Conservation (phyloP, 2,329 filamentous ascomycete species). For the Fusarium annulatum region DNA sequence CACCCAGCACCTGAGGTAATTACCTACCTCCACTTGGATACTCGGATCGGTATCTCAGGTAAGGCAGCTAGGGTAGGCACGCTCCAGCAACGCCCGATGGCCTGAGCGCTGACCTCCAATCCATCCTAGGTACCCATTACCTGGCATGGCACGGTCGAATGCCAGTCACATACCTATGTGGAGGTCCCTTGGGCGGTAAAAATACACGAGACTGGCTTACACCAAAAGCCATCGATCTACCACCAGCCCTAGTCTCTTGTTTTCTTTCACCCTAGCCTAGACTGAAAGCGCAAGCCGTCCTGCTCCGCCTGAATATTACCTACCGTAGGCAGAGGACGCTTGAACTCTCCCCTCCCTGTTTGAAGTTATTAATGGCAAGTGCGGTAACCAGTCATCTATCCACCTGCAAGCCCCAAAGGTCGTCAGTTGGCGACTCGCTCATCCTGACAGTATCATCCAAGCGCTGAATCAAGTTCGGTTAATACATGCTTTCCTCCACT, state of each 20-base stretch:
- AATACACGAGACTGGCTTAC: neutral
- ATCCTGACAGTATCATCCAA: slow-evolving; percentile 12
- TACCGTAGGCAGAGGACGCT: neutral
- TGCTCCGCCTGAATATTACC: slow-evolving; percentile 2
- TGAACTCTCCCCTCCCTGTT: neutral
- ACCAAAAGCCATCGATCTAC: neutral
- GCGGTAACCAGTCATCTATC: slow-evolving; percentile 9
- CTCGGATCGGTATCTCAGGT: neutral
- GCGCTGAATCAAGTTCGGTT: slow-evolving; percentile 12
- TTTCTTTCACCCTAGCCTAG: neutral
- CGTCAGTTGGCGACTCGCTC: slow-evolving; percentile 10
- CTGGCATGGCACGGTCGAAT: neutral
- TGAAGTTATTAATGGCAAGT: slow-evolving; percentile 3
- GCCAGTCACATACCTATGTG: neutral
- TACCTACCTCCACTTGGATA: neutral
- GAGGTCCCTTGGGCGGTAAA: neutral
- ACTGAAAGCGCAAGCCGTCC: neutral
- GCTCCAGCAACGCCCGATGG: slow-evolving; percentile 8
- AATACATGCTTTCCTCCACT: slow-evolving; percentile 21
- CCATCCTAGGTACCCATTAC: neutral
- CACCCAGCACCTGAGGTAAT: neutral
- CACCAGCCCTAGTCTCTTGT: neutral
- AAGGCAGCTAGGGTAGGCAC: neutral
- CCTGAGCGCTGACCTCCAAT: slow-evolving; percentile 17
- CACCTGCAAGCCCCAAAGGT: slow-evolving; percentile 6